Percentiles rank a stretch among this genome's conserved stretches.
phyloP scores from a whole-genome alignment of 441 rosid species.

The Jatropha podagrica region DNA sequence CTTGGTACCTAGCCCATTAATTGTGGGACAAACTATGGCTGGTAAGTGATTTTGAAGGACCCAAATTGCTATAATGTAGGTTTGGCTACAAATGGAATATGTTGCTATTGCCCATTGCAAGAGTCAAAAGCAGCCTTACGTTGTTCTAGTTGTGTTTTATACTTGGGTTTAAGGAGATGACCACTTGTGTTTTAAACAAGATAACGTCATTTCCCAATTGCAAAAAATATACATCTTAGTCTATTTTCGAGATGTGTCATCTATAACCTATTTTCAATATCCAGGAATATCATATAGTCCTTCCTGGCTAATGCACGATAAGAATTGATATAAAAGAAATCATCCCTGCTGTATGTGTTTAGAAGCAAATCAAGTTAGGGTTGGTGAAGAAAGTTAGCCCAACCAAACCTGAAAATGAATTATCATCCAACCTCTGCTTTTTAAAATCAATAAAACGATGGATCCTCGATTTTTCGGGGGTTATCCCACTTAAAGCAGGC shows the following conservation, averaged over 20 bases:
- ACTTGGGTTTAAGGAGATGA: neutral
- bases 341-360: neutral
- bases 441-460: neutral
- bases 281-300: neutral
- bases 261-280: neutral
- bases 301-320: neutral
- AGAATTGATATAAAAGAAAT: neutral
- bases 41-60: neutral
- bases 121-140: neutral
- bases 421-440: slow-evolving; percentile 3
- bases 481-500: neutral
- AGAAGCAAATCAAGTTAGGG: no score
- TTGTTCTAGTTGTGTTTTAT: neutral
- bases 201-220: no score
- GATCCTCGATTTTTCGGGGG: neutral
- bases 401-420: slow-evolving; percentile 9
- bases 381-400: neutral
- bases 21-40: neutral
- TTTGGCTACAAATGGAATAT: neutral
- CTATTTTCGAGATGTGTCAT: neutral
- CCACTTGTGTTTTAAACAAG: no score
- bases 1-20: neutral
- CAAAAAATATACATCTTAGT: no score
- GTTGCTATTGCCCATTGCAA: neutral
- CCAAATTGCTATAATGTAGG: neutral